A percentile compares a stretch with the other conserved stretches of the same genome.
These are phyloP conservation scores for Phaffia australis DNA, from an alignment of 768 basidiomycete genomes.

Conservation along the genomic window DNA sequence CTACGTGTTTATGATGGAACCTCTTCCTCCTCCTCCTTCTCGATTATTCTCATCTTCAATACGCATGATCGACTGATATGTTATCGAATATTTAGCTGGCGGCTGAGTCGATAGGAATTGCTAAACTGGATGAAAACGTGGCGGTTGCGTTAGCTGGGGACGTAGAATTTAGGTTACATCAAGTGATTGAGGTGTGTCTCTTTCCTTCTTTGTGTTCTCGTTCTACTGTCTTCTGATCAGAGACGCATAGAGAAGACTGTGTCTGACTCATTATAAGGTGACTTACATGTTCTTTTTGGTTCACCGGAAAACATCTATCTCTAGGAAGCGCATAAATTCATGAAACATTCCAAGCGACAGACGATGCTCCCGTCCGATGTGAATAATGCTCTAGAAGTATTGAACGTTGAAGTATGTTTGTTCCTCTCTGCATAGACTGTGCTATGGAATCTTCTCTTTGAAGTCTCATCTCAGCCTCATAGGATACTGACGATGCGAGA, in stretches of 20 bases:
- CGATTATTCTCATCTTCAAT: no score
- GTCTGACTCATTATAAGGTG: neutral
- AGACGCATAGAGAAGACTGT: neutral
- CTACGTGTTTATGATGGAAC: no score
- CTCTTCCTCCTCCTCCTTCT: no score
- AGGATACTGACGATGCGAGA: neutral
- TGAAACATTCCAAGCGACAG: constrained; percentile 86
- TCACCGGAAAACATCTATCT: neutral
- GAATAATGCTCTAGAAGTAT: constrained; percentile 80
- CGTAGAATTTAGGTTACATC: constrained; percentile 91
- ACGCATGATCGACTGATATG: no score
- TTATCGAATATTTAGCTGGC: constrained; percentile 53
- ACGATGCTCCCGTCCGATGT: constrained; percentile 81
- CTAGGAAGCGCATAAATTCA: constrained; percentile 91
- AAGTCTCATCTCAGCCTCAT: neutral
- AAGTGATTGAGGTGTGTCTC: constrained; percentile 69
- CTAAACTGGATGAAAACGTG: constrained; percentile 62
- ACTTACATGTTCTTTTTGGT: constrained; percentile 6
- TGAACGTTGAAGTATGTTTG: constrained; percentile 66
- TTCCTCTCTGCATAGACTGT: neutral
- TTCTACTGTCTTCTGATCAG: neutral
- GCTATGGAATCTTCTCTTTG: neutral
- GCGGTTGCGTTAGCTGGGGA: constrained; percentile 82
- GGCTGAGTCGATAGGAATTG: constrained; percentile 73
- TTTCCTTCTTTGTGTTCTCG: neutral